phyloP scores from a whole-genome alignment of 345 rosid species.

The Murraya paniculata region DNA sequence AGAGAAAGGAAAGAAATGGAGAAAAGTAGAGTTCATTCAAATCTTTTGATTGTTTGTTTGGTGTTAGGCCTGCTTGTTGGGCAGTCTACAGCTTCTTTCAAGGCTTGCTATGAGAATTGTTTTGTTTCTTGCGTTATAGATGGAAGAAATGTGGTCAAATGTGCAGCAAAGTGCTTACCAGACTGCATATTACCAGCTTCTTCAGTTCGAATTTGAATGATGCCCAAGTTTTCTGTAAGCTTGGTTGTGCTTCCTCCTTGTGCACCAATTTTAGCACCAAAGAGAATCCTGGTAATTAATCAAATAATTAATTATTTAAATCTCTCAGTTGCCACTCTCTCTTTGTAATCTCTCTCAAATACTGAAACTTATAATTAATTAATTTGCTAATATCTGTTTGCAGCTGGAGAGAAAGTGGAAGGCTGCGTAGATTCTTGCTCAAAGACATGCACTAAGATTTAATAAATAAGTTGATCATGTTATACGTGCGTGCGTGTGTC shows the following conservation, averaged over 20 bases:
- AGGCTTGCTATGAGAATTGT: constrained; percentile 27
- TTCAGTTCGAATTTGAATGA: background rate
- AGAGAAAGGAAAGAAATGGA: background rate
- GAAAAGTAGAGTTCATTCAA: background rate
- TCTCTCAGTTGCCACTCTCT: background rate
- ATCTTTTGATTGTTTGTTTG: constrained; percentile 13
- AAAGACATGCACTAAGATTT: background rate
- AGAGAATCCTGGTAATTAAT: constrained; percentile 21
- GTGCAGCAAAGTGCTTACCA: constrained; percentile 23
- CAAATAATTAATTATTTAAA: too few relatives aligned
- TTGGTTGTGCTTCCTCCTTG: constrained; percentile 31
- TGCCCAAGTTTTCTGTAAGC: constrained; percentile 23
- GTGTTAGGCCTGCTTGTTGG: constrained; percentile 18
- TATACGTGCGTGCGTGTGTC: too few relatives aligned
- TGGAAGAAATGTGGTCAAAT: background rate
- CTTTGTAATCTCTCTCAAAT: background rate
- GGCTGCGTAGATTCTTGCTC: constrained; percentile 41
- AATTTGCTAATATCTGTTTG: background rate
- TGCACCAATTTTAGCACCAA: constrained; percentile 32
- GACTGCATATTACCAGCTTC: constrained; percentile 21
- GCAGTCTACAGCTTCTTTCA: too few relatives aligned
- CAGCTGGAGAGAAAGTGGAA: constrained; percentile 37
- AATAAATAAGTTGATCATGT: too few relatives aligned
- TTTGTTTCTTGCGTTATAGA: constrained; percentile 20
- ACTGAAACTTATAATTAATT: too few relatives aligned